Base-by-base conservation (phyloP, 2,329 filamentous ascomycete genomes). In the Aspergillus sp. region DNA sequence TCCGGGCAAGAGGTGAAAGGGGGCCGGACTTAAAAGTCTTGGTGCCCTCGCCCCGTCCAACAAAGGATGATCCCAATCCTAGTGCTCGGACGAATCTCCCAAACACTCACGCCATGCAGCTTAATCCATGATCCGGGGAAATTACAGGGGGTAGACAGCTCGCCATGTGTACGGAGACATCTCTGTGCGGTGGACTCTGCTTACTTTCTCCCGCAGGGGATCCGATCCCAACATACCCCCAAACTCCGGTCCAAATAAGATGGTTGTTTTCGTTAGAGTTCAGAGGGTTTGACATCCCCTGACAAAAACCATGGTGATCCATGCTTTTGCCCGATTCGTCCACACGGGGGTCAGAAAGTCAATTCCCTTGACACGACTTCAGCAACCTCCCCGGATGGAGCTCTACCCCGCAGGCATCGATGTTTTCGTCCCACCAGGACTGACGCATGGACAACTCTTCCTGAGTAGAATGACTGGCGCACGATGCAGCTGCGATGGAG, bases 31-130 rank as follows among this genome's bases (percentile, higher is more conserved):
- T 29, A 47, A 47, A 11, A 20, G 32, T 23, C 34, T 41, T 40
- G 46, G 17, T 13, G 34, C 11, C 34, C 14, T 5, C 5, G 34
- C 34, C 34, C 14, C 45, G 23, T 23, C 45, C 50, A 36, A 40
- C 45, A 17, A 42, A 34, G 25, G 29, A 47, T 29, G 44, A 38
- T 44, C 29, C 16, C 32, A 25, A 52, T 40, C 21, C 50, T 38
- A 25, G 49, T 29, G 25, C 25, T 29, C 25, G 25, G 25, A 29
- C 25, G 25, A 29, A 29, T 29, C 25, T 11, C 7, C 25, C 9
- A 29, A 29, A 29, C n/a, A n/a, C 9, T 29, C 25, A 10, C 25
- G 7, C 11, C 25, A 3, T 29, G 25, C 25, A 29, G 25, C 25
- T 29, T 29, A 10, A 38, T 38, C 34, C 34, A 13, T 29, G 25